Conservation (phyloP, 441 rosid species). For the Euphorbia corollata region DNA sequence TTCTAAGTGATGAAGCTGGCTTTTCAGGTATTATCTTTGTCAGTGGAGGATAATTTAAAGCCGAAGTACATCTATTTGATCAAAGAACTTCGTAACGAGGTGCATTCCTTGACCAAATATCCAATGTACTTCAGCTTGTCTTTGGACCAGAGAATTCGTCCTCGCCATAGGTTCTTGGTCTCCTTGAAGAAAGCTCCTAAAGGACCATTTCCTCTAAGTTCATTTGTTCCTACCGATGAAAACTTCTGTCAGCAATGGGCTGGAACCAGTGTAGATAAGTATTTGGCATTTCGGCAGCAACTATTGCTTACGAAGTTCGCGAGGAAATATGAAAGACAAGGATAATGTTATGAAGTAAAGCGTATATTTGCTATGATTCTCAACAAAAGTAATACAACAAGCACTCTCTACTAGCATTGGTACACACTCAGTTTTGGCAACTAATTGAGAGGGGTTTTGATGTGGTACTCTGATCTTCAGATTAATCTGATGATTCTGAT, state of each 20-base stretch:
- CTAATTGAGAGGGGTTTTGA: slow-evolving; percentile 9
- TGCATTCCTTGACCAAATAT: slow-evolving; percentile 68
- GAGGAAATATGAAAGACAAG: slow-evolving; percentile 50
- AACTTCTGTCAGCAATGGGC: slow-evolving; percentile 87
- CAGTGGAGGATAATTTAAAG: slow-evolving; percentile 84
- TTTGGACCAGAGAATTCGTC: slow-evolving; percentile 90
- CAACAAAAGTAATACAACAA: slow-evolving; percentile 3
- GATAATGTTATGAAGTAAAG: slow-evolving; percentile 19
- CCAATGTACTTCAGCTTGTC: slow-evolving; percentile 89
- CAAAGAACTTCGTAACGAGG: slow-evolving; percentile 75
- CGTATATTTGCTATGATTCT: background rate
- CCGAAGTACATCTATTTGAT: slow-evolving; percentile 85
- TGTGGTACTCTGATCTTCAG: slow-evolving; percentile 11
- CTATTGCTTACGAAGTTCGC: slow-evolving; percentile 62
- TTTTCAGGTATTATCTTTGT: slow-evolving; percentile 75
- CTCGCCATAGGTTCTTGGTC: slow-evolving; percentile 82
- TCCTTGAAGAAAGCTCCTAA: slow-evolving; percentile 78
- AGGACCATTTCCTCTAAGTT: slow-evolving; percentile 92
- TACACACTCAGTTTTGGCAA: slow-evolving; percentile 6
- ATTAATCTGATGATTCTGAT: background rate
- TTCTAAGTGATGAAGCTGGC: slow-evolving; percentile 16
- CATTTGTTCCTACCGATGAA: slow-evolving; percentile 79
- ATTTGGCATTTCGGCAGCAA: slow-evolving; percentile 73
- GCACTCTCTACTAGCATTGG: slow-evolving; percentile 13
- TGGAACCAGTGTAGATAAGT: slow-evolving; percentile 72